Conservation (phyloP, 805 yeast species). For the Starmerella vaccinii region DNA sequence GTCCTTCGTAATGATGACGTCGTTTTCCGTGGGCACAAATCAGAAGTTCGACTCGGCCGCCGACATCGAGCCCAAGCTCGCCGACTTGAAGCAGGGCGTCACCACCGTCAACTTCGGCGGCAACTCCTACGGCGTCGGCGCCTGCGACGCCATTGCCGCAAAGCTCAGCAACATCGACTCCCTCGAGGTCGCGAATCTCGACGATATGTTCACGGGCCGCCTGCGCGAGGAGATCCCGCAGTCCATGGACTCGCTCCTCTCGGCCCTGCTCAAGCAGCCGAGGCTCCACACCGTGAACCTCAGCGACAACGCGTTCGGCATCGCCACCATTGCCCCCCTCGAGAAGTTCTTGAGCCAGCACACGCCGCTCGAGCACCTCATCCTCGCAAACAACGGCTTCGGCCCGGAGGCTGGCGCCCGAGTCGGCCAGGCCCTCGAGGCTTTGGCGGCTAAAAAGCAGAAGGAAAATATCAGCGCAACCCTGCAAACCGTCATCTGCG, state of each 20-base stretch:
- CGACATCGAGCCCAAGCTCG: slow-evolving; percentile 63
- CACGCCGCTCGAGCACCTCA: slow-evolving; percentile 69
- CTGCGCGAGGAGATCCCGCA: slow-evolving; percentile 89
- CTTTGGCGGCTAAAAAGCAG: slow-evolving; percentile 56
- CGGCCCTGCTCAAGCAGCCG: slow-evolving; percentile 59
- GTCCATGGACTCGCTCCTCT: slow-evolving; percentile 60
- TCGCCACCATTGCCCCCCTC: slow-evolving; percentile 84
- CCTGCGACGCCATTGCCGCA: slow-evolving; percentile 61
- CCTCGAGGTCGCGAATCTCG: slow-evolving; percentile 61
- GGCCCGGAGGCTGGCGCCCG: slow-evolving; percentile 97
- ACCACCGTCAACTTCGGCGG: slow-evolving; percentile 75
- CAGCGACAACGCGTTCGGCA: slow-evolving; percentile 94
- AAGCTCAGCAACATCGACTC: slow-evolving; percentile 36
- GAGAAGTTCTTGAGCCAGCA: slow-evolving; percentile 70
- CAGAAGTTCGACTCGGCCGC: slow-evolving; percentile 56
- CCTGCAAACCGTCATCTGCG: slow-evolving; percentile 78
- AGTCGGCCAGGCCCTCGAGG: slow-evolving; percentile 75
- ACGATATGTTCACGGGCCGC: slow-evolving; percentile 91
- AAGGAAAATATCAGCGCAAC: slow-evolving; percentile 41
- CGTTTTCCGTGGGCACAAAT: slow-evolving; percentile 18
- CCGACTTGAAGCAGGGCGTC: slow-evolving; percentile 40
- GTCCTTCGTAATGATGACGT: slow-evolving; percentile 17
- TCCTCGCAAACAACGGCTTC: slow-evolving; percentile 90
- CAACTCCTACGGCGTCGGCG: slow-evolving; percentile 87
- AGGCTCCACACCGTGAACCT: slow-evolving; percentile 65